Evolutionary conservation across 192 early-diverging fungal genomes (phyloP).

Genomic region (Coemansia sp.): DNA sequence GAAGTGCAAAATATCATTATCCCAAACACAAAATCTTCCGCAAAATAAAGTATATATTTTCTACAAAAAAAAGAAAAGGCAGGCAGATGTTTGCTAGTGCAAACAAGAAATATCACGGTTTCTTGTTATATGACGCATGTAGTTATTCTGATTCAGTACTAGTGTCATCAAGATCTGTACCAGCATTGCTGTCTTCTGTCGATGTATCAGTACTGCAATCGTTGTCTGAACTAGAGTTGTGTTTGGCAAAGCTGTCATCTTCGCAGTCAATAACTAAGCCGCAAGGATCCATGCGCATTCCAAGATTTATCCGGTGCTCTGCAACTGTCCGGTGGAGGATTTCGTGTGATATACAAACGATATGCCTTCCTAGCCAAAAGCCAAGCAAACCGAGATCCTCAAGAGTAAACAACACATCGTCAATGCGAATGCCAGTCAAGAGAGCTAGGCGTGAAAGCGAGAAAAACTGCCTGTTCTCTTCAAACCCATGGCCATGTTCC

Average conservation of each 20-base stretch:
- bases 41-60: neutral
- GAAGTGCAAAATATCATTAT: too few species aligned
- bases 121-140: neutral
- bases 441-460: slow-evolving; percentile 55
- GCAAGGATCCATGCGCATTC: slow-evolving; percentile 32
- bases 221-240: neutral
- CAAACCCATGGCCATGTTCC: slow-evolving; percentile 5
- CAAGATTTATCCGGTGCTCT: slow-evolving; percentile 36
- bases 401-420: slow-evolving; percentile 73
- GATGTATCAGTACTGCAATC: neutral
- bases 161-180: neutral
- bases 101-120: too few species aligned
- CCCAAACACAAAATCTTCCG: too few species aligned
- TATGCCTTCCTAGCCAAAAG: slow-evolving; percentile 57
- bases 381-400: slow-evolving; percentile 60
- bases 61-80: neutral
- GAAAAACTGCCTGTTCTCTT: slow-evolving; percentile 33
- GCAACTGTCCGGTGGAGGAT: slow-evolving; percentile 26
- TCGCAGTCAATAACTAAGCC: slow-evolving; percentile 20
- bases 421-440: slow-evolving; percentile 66
- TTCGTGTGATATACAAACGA: slow-evolving; percentile 51
- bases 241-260: slow-evolving; percentile 1
- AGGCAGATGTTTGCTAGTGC: too few species aligned
- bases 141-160: neutral
- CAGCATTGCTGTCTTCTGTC: neutral